These are phyloP conservation scores for Flaveria trinervia DNA, from an alignment of 129 eudicot genomes.

Conservation along the genomic window DNA sequence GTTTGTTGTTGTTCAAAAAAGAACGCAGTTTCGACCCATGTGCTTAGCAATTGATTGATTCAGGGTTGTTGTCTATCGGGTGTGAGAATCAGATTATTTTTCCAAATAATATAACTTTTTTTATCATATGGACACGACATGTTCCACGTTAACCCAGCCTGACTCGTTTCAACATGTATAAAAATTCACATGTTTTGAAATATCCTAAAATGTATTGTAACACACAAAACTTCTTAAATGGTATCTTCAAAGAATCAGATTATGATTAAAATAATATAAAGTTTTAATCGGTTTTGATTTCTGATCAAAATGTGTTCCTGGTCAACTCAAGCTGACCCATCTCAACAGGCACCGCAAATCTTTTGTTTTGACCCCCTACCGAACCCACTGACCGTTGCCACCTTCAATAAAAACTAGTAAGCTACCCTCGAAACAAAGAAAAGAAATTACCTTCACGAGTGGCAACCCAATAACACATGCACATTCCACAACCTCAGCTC, in stretches of 20 bases:
- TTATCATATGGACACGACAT: too few species aligned
- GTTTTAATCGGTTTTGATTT: background rate
- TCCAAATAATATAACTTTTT: too few species aligned
- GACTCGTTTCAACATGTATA: too few species aligned
- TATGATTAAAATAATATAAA: background rate
- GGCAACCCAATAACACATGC: conserved; percentile 86
- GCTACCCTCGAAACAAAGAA: background rate
- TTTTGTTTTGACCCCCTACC: background rate
- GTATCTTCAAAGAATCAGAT: background rate
- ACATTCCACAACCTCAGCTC: conserved; percentile 81
- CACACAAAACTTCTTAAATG: background rate
- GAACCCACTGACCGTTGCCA: background rate
- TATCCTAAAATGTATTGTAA: background rate
- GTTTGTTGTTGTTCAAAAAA: too few species aligned
- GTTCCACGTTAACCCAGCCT: too few species aligned
- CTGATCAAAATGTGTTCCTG: background rate
- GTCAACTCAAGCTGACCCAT: background rate
- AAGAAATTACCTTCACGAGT: conserved; percentile 56
- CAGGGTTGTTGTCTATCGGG: too few species aligned
- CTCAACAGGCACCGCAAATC: background rate
- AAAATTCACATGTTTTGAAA: background rate
- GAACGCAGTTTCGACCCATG: too few species aligned
- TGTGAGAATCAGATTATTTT: too few species aligned
- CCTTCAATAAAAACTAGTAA: background rate
- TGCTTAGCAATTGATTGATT: too few species aligned